Conservation (phyloP, 2,329 filamentous ascomycete species). For the Stemphylium vesicarium region DNA sequence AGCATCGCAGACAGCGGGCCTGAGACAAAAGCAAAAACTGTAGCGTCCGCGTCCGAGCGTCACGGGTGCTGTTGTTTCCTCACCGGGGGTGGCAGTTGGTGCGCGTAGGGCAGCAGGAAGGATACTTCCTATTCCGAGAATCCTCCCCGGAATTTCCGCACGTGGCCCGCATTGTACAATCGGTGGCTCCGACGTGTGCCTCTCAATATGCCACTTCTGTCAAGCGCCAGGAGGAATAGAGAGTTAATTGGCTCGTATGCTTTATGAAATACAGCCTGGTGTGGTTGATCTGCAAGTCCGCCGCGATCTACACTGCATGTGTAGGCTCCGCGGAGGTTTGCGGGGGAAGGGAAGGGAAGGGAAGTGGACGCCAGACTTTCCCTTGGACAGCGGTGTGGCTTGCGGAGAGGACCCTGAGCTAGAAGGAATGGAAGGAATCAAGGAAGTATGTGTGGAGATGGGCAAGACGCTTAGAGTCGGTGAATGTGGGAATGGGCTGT, state of each 20-base stretch:
- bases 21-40: not conserved
- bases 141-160: slow-evolving; percentile 3
- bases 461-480: slow-evolving; percentile 5
- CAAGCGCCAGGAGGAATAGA: not conserved
- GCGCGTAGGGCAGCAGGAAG: slow-evolving; percentile 1
- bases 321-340: slow-evolving; percentile 12
- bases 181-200: not conserved
- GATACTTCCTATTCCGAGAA: slow-evolving; percentile 12
- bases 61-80: slow-evolving; percentile 3
- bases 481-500: slow-evolving; percentile 11
- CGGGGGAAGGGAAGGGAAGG: slow-evolving; percentile 12
- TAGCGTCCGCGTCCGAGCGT: slow-evolving; percentile 5
- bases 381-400: slow-evolving; percentile 10
- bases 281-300: slow-evolving; percentile 18
- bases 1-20: not conserved
- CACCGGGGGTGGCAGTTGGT: not conserved
- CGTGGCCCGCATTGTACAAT: not conserved
- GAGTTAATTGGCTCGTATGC: slow-evolving; percentile 3
- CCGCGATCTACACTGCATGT: slow-evolving; percentile 20
- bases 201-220: not conserved
- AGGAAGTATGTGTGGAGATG: slow-evolving; percentile 5
- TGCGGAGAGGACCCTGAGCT: slow-evolving; percentile 19
- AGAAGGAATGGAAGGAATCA: slow-evolving; percentile 13
- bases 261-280: slow-evolving; percentile 1
- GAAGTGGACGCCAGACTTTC: slow-evolving; percentile 15